Percentiles rank a stretch among this genome's conserved stretches.
These are phyloP conservation scores for Euptelea pleiosperma DNA, from an alignment of 164 flowering plant species.

Conservation along the genomic window DNA sequence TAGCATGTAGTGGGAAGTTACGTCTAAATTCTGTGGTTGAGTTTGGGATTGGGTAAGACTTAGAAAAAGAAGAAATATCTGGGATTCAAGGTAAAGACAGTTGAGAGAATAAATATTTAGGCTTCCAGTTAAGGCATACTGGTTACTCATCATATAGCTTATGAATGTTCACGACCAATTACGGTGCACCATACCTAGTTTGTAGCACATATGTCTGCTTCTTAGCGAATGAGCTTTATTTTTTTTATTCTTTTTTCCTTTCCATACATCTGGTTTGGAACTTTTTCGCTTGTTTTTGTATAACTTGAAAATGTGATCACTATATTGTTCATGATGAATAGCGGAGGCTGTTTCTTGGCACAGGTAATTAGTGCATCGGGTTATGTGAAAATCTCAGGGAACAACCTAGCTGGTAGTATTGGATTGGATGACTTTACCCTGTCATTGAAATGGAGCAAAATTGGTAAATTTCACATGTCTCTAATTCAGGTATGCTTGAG, in stretches of 20 bases:
- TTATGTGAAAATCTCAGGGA: constrained; percentile 44
- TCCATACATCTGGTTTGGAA: background rate
- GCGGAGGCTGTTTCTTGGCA: constrained; percentile 2
- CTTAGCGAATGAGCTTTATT: background rate
- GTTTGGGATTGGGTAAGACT: too few species aligned
- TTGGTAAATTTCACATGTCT: constrained; percentile 68
- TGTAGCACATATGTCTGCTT: background rate
- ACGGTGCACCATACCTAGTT: background rate
- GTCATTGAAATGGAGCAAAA: constrained; percentile 74
- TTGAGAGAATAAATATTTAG: background rate
- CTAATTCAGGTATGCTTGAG: constrained; percentile 60
- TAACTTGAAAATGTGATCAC: background rate
- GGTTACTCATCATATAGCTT: too few species aligned
- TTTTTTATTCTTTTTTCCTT: background rate
- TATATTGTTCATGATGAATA: background rate
- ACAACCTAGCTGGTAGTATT: constrained; percentile 60
- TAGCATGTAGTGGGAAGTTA: background rate
- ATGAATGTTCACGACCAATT: background rate
- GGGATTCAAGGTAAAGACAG: background rate
- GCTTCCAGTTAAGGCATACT: background rate
- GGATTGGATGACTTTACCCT: constrained; percentile 60
- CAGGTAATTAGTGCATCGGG: constrained; percentile 66
- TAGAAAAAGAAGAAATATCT: background rate
- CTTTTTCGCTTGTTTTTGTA: background rate
- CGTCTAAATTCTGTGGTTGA: background rate